phyloP scores from a whole-genome alignment of 106 monocot species.

The Alisma plantagoaquatica region DNA sequence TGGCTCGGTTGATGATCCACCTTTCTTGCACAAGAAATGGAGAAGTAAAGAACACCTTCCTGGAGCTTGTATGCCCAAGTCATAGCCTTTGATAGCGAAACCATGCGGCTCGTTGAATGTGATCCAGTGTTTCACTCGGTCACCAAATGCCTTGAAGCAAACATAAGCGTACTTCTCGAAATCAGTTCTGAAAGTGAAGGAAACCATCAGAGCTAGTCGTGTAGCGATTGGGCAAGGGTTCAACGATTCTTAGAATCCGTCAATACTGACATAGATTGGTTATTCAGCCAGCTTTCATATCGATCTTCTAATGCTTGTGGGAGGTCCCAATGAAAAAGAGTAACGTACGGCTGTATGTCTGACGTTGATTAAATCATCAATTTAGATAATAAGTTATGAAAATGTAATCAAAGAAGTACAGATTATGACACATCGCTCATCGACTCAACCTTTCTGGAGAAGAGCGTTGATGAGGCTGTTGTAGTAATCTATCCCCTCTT shows the following conservation, averaged over 20 bases:
- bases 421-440: no score
- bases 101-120: conserved; percentile 74
- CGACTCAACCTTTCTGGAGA: conserved; percentile 48
- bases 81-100: conserved; percentile 52
- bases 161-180: conserved; percentile 46
- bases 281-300: conserved; percentile 62
- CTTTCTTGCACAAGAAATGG: conserved; percentile 49
- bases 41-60: conserved; percentile 58
- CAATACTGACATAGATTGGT: conserved; percentile 42
- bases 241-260: no score
- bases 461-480: conserved; percentile 48
- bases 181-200: conserved; percentile 66
- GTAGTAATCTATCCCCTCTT: conserved; percentile 55
- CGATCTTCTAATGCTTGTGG: conserved; percentile 33
- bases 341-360: no score
- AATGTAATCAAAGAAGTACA: no score
- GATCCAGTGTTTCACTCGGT: conserved; percentile 82
- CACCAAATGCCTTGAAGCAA: conserved; percentile 69
- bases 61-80: conserved; percentile 62
- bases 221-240: no score
- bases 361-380: no score
- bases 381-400: no score
- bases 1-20: conserved; percentile 68
- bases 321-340: no score
- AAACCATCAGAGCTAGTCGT: no score